Percentiles rank a stretch among this genome's conserved stretches.
phyloP scores from a whole-genome alignment of 2,329 filamentous ascomycete species.

The Huntiella decipiens region DNA sequence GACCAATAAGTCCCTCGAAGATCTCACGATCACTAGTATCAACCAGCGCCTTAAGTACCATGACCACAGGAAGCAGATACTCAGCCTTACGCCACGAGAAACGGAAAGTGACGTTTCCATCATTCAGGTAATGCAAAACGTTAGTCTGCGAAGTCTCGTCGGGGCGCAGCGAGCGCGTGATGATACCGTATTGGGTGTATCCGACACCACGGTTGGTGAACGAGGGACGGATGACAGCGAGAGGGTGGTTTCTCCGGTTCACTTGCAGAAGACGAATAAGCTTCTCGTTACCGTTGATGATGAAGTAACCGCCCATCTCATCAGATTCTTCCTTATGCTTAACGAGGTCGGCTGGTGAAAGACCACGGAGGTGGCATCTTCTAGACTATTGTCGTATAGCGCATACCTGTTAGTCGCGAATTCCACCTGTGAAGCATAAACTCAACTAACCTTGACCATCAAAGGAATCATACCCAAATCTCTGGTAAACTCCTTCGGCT shows the following conservation, averaged over 20 bases:
- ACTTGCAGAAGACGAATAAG: constrained; percentile 83
- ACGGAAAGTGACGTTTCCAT: constrained; percentile 90
- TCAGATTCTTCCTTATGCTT: constrained; percentile 85
- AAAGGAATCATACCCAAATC: constrained; percentile 81
- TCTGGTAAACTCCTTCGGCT: constrained; percentile 62
- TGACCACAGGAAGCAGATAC: constrained; percentile 87
- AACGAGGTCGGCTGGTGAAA: constrained; percentile 67
- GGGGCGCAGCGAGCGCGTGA: constrained; percentile 80
- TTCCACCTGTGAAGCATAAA: neutral
- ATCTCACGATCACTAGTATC: constrained; percentile 96
- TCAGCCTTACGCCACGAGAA: constrained; percentile 98
- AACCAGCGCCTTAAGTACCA: constrained; percentile 85
- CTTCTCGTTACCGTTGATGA: constrained; percentile 96
- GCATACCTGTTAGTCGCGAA: constrained; percentile 1
- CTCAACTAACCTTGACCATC: constrained; percentile 62
- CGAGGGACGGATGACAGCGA: constrained; percentile 81
- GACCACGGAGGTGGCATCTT: constrained; percentile 72
- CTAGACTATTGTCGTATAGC: constrained; percentile 43
- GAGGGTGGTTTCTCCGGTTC: constrained; percentile 79
- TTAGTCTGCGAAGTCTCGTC: constrained; percentile 98
- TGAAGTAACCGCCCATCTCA: constrained; percentile 89
- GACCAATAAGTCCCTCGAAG: constrained; percentile 78
- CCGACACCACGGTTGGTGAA: constrained; percentile 72
- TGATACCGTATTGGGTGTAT: constrained; percentile 80
- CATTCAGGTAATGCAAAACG: constrained; percentile 82